These are phyloP conservation scores for Plantago lanceolata DNA, from an alignment of 305 asterid species.

Conservation along the genomic window DNA sequence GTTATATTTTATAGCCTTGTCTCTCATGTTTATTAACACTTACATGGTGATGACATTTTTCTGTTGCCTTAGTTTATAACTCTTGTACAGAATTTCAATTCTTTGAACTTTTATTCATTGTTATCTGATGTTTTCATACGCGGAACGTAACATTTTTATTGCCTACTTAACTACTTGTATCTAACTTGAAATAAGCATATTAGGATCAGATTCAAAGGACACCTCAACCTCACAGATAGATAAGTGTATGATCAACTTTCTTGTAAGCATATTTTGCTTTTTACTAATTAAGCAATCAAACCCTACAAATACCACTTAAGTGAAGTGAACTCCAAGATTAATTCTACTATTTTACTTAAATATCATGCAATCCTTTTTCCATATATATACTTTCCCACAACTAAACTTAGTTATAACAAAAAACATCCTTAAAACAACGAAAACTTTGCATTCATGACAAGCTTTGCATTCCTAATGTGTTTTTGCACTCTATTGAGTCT, in stretches of 20 bases:
- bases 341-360: conserved; percentile 28
- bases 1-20: not conserved
- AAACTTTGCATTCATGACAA: conserved; percentile 5
- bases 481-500: conserved; percentile 14
- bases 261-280: conserved; percentile 31
- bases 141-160: no score
- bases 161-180: no score
- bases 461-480: conserved; percentile 26
- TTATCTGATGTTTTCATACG: not conserved
- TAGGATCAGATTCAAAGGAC: conserved; percentile 24
- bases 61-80: not conserved
- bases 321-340: conserved; percentile 75
- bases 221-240: conserved; percentile 34
- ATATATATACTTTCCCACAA: conserved; percentile 17
- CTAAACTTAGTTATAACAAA: not conserved
- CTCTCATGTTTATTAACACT: not conserved
- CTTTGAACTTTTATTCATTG: no score
- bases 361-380: conserved; percentile 27
- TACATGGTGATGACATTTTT: not conserved
- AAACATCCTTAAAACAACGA: conserved; percentile 16
- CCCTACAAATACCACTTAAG: conserved; percentile 38
- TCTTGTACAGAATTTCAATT: not conserved
- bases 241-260: conserved; percentile 34
- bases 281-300: conserved; percentile 39
- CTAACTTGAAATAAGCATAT: not conserved